Percentiles rank a stretch among this genome's conserved stretches.
phyloP scores from a whole-genome alignment of 805 yeast species.

The Wickerhamiella parazyma region DNA sequence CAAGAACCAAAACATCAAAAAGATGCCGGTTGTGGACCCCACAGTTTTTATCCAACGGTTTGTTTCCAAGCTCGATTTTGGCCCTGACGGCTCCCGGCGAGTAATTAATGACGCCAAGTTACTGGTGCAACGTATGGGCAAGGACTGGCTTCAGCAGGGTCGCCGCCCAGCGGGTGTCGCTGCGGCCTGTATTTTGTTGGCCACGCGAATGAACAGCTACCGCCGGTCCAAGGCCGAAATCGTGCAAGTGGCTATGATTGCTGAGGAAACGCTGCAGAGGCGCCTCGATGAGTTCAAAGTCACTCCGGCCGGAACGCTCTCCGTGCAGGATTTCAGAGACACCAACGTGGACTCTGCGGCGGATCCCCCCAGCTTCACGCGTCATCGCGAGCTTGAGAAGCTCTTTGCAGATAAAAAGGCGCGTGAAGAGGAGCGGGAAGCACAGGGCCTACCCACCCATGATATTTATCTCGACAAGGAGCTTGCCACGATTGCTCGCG shows the following conservation, averaged over 20 bases:
- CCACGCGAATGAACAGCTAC: slow-evolving; percentile 93
- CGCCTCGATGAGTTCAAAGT: slow-evolving; percentile 76
- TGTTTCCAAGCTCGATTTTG: slow-evolving; percentile 75
- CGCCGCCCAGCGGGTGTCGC: slow-evolving; percentile 98
- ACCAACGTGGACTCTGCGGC: slow-evolving; percentile 32
- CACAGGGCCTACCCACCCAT: slow-evolving; percentile 16
- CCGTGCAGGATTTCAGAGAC: slow-evolving; percentile 60
- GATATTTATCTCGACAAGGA: slow-evolving; percentile 19
- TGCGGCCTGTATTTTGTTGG: slow-evolving; percentile 85
- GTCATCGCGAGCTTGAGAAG: slow-evolving; percentile 42
- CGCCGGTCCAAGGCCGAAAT: slow-evolving; percentile 86
- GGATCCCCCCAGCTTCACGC: slow-evolving; percentile 72
- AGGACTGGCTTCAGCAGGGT: slow-evolving; percentile 94
- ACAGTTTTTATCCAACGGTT: slow-evolving; percentile 87
- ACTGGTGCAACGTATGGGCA: slow-evolving; percentile 79
- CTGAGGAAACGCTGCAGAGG: slow-evolving; percentile 83
- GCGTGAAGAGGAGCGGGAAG: slow-evolving; percentile 14
- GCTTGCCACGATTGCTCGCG: slow-evolving; percentile 18
- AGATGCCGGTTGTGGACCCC: slow-evolving; percentile 85
- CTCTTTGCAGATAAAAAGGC: slow-evolving; percentile 12
- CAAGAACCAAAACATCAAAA: slow-evolving; percentile 62
- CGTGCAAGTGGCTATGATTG: slow-evolving; percentile 90
- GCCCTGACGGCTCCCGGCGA: slow-evolving; percentile 42
- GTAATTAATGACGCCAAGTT: slow-evolving; percentile 80
- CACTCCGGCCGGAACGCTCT: slow-evolving; percentile 59